These are phyloP conservation scores for Brassica balearica DNA, from an alignment of 441 rosid species.

Conservation along the genomic window DNA sequence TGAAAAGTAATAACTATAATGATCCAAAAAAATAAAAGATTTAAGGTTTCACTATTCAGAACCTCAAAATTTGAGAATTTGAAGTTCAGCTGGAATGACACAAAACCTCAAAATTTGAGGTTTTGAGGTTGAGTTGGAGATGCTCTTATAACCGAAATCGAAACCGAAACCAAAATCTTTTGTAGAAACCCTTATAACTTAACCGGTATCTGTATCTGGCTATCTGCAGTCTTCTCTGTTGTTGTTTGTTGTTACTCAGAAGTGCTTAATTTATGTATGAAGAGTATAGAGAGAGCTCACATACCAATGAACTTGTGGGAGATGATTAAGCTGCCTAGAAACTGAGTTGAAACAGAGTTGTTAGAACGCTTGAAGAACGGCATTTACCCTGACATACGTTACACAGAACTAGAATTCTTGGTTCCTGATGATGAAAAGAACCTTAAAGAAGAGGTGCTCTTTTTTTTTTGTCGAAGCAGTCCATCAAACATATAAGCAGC, in stretches of 20 bases:
- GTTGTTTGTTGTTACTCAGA: background rate
- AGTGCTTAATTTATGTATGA: background rate
- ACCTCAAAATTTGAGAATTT: too few species aligned
- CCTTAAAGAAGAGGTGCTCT: too few species aligned
- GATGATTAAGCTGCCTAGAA: too few species aligned
- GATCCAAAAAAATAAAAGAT: too few species aligned
- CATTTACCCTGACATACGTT: background rate
- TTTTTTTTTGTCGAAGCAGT: background rate
- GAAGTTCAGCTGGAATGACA: conserved; percentile 44
- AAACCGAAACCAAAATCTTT: background rate
- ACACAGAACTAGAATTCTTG: too few species aligned
- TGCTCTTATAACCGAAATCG: too few species aligned
- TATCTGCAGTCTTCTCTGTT: background rate
- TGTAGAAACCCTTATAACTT: background rate
- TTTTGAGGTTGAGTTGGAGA: conserved; percentile 43
- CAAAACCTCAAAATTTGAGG: too few species aligned
- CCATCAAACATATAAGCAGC: background rate
- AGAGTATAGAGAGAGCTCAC: background rate
- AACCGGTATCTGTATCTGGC: background rate
- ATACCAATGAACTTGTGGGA: background rate
- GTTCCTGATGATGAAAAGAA: too few species aligned
- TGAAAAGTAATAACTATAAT: too few species aligned
- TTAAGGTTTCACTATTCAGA: too few species aligned
- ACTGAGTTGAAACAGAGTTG: too few species aligned
- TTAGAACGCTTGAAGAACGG: too few species aligned